Evolutionary conservation across 2,329 filamentous ascomycete genomes (phyloP).

Genomic region (Ceratocystis huliohia): DNA sequence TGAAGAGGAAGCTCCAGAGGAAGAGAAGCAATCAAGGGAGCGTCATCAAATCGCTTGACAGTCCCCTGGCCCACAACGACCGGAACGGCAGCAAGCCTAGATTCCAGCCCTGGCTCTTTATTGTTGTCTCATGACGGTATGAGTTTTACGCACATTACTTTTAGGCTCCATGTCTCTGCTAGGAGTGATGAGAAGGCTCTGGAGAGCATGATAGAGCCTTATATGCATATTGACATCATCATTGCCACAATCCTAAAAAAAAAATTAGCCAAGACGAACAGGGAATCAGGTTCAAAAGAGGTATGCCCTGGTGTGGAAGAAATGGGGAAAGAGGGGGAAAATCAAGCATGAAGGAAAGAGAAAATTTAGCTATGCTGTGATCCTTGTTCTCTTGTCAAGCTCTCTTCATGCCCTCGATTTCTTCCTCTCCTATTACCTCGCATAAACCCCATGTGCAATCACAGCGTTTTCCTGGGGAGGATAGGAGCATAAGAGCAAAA

Average conservation of each 20-base stretch:
- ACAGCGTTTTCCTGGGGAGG: neutral
- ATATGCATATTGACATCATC: conserved; percentile 5
- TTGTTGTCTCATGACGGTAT: neutral
- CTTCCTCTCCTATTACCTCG: neutral
- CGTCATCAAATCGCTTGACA: neutral
- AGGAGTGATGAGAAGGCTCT: neutral
- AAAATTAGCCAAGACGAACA: neutral
- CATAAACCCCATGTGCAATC: neutral
- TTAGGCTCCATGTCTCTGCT: neutral
- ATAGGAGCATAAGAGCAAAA: neutral
- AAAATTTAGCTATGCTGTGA: neutral
- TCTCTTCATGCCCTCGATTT: neutral
- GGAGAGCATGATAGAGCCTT: neutral
- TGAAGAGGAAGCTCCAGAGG: neutral
- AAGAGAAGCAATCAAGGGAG: neutral
- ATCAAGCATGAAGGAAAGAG: neutral
- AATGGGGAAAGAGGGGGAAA: neutral
- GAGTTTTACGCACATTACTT: neutral
- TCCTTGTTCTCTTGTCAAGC: neutral
- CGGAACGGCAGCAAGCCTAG: neutral
- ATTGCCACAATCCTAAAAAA: neutral
- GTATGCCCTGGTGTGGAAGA: neutral
- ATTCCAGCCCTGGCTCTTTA: neutral
- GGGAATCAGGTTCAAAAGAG: neutral
- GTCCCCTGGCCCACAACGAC: neutral